Conservation (phyloP, 257 asterid species). For the Forsythia suspensa region DNA sequence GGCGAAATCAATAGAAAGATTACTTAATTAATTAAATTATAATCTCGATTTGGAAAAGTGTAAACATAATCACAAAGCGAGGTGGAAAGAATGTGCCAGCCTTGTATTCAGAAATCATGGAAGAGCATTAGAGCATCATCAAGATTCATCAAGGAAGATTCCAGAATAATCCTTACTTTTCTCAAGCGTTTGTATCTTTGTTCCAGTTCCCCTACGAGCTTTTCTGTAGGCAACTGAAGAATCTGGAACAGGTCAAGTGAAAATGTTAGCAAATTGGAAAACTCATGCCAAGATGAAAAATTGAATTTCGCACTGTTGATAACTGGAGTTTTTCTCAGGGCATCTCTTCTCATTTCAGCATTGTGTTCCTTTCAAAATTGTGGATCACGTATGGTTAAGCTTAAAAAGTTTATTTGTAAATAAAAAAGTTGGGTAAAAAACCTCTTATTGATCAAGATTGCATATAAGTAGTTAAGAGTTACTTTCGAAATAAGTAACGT, state of each 20-base stretch:
- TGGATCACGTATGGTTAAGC: not conserved
- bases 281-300: not conserved
- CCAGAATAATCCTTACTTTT: slow-evolving; percentile 47
- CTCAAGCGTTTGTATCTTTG: slow-evolving; percentile 28
- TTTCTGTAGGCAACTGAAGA: slow-evolving; percentile 52
- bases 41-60: not conserved
- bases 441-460: not conserved
- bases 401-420: not conserved
- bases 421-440: not conserved
- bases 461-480: not conserved
- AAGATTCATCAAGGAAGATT: slow-evolving; percentile 59
- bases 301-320: not conserved
- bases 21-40: not conserved
- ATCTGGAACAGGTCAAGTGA: slow-evolving; percentile 35
- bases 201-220: slow-evolving; percentile 52
- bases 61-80: not conserved
- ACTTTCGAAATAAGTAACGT: not conserved
- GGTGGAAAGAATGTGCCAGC: not conserved
- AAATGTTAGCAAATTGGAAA: not conserved
- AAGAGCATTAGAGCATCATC: slow-evolving; percentile 74
- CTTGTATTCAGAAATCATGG: slow-evolving; percentile 46
- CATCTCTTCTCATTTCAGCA: not conserved
- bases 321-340: not conserved
- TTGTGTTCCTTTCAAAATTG: not conserved
- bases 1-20: not conserved